A percentile compares a stretch with the other conserved stretches of the same genome.
phyloP scores from a whole-genome alignment of 23 red algal genomes.

The Gracilaria vermiculophylla region DNA sequence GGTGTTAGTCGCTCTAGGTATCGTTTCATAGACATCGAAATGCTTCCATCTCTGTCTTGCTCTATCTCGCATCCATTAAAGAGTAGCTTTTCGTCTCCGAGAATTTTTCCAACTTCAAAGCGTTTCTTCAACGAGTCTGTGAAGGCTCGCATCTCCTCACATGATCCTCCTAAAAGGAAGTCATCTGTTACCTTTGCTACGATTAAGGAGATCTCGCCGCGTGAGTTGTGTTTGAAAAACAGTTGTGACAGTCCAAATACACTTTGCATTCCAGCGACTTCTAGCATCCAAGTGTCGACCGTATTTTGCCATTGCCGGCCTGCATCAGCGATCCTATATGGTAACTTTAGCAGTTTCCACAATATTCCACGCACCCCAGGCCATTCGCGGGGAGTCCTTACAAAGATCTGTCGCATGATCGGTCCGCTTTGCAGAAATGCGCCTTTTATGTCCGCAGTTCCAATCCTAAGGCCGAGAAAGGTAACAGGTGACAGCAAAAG shows the following conservation, averaged over 20 bases:
- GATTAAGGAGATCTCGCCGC: neutral
- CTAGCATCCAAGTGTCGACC: neutral
- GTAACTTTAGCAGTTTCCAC: conserved; percentile 10
- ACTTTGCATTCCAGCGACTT: neutral
- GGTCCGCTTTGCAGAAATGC: conserved; percentile 18
- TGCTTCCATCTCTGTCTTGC: neutral
- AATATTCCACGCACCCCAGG: neutral
- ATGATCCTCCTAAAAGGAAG: neutral
- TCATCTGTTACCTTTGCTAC: conserved; percentile 15
- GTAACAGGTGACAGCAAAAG: neutral
- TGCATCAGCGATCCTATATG: conserved; percentile 10
- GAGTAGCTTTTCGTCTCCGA: neutral
- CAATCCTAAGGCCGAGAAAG: neutral
- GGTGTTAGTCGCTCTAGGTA: neutral
- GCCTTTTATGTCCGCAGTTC: neutral
- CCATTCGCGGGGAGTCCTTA: conserved; percentile 22
- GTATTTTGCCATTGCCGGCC: conserved; percentile 16
- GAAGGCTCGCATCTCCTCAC: neutral
- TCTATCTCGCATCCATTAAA: conserved; percentile 24
- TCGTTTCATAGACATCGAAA: neutral
- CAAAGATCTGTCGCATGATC: conserved; percentile 10
- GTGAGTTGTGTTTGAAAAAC: neutral
- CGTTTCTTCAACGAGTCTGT: neutral
- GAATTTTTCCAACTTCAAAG: neutral
- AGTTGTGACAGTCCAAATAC: neutral